Evolutionary conservation across 108 stramenopile species (phyloP).

Genomic region (Mayamaea pseudoterrestris): DNA sequence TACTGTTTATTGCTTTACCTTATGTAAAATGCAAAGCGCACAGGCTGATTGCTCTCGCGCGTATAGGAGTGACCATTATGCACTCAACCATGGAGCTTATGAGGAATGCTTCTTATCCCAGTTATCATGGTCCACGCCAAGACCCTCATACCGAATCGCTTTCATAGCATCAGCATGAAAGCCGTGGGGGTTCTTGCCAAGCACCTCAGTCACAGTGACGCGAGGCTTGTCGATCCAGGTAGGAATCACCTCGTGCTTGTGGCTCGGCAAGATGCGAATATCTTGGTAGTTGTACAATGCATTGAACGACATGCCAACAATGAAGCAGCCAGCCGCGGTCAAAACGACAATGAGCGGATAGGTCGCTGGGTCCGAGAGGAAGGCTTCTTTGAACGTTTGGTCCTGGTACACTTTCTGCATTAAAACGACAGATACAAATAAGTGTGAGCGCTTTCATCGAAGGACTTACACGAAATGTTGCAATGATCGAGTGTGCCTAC

Average conservation of each 20-base stretch:
- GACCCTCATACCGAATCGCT: conserved; percentile 39
- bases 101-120: too few relatives aligned
- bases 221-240: not conserved
- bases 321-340: conserved; percentile 34
- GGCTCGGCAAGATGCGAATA: conserved; percentile 33
- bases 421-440: too few relatives aligned
- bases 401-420: too few relatives aligned
- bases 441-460: too few relatives aligned
- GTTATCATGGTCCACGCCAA: conserved; percentile 52
- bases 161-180: conserved; percentile 16
- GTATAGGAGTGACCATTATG: too few relatives aligned
- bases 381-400: conserved; percentile 4
- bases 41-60: too few relatives aligned
- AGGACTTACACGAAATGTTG: too few relatives aligned
- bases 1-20: too few relatives aligned
- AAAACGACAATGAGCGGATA: conserved; percentile 60
- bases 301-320: conserved; percentile 36
- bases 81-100: too few relatives aligned
- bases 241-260: conserved; percentile 19
- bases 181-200: conserved; percentile 1
- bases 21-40: too few relatives aligned
- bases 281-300: conserved; percentile 47
- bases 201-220: not conserved
- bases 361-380: conserved; percentile 22
- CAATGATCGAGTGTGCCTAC: too few relatives aligned